Conservation (phyloP, 2,329 filamentous ascomycete genomes). For the Curvularia spicifera region DNA sequence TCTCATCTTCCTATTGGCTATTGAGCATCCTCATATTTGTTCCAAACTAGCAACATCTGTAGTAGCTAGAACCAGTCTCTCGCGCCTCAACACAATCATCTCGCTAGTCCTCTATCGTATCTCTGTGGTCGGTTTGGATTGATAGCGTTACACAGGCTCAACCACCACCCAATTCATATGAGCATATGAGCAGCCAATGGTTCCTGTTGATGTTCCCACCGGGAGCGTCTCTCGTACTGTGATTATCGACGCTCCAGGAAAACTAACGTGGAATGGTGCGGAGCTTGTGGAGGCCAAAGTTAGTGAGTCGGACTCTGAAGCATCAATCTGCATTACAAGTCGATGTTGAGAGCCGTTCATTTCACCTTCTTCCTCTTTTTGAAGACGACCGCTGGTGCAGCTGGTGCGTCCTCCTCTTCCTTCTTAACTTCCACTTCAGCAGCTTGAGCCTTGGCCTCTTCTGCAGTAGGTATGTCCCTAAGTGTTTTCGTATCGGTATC, state of each 20-base stretch:
- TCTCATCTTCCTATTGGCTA: neutral
- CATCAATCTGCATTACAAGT: neutral
- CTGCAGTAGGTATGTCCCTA: constrained; percentile 40
- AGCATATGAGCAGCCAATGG: neutral
- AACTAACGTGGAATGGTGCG: neutral
- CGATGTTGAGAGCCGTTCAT: constrained; percentile 19
- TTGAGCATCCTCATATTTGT: neutral
- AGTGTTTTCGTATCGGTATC: constrained; percentile 27
- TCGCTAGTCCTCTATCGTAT: neutral
- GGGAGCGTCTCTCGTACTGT: neutral
- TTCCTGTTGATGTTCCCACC: neutral
- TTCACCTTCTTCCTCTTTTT: constrained; percentile 78
- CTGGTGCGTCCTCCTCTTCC: constrained; percentile 30
- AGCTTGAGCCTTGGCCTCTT: constrained; percentile 26
- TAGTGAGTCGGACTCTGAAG: neutral
- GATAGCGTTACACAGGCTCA: neutral
- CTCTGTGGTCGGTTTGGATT: neutral
- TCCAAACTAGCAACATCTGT: neutral
- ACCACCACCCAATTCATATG: neutral
- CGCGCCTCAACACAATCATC: neutral
- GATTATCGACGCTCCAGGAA: neutral
- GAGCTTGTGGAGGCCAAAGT: neutral
- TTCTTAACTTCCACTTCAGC: constrained; percentile 24
- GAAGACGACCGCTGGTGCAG: constrained; percentile 66
- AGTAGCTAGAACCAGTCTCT: neutral